Percentiles rank a stretch among this genome's conserved stretches.
Conservation (phyloP, 257 asterid species). For the Voacanga thouarsii region DNA sequence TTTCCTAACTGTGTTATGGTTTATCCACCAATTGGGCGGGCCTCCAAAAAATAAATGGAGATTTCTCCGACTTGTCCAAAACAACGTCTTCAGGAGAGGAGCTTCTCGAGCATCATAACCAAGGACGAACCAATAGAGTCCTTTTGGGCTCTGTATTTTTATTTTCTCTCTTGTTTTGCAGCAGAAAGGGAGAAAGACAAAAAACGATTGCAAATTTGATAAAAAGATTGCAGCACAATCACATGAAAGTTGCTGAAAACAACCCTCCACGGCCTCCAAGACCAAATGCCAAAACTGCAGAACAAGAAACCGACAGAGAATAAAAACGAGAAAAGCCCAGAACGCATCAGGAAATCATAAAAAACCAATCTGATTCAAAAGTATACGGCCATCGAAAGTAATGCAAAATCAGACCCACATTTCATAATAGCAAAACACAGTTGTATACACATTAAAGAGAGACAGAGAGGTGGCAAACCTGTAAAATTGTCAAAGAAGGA, state of each 20-base stretch:
- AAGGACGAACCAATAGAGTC: background rate
- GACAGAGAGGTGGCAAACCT: background rate
- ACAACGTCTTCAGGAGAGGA: background rate
- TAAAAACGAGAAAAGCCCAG: background rate
- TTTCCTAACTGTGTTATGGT: background rate
- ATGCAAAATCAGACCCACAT: slow-evolving; percentile 4
- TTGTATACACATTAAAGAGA: background rate
- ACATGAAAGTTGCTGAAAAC: slow-evolving; percentile 10
- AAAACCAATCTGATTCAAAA: background rate
- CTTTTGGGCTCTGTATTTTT: background rate
- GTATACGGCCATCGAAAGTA: background rate
- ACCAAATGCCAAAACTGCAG: slow-evolving; percentile 10
- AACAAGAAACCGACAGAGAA: background rate
- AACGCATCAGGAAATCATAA: slow-evolving; percentile 1
- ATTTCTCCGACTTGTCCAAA: background rate
- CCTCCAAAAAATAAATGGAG: slow-evolving; percentile 4
- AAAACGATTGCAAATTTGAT: background rate
- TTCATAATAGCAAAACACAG: background rate
- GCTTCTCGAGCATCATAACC: background rate
- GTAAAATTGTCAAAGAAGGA: background rate
- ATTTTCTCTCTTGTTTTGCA: background rate
- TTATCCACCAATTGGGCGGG: background rate
- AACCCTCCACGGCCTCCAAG: slow-evolving; percentile 8
- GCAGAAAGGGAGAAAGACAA: background rate
- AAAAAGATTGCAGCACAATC: slow-evolving; percentile 1